Percentiles rank a stretch among this genome's conserved stretches.
These are phyloP conservation scores for Endocalyx cinctus DNA, from an alignment of 2,329 filamentous ascomycete species.

Conservation along the genomic window DNA sequence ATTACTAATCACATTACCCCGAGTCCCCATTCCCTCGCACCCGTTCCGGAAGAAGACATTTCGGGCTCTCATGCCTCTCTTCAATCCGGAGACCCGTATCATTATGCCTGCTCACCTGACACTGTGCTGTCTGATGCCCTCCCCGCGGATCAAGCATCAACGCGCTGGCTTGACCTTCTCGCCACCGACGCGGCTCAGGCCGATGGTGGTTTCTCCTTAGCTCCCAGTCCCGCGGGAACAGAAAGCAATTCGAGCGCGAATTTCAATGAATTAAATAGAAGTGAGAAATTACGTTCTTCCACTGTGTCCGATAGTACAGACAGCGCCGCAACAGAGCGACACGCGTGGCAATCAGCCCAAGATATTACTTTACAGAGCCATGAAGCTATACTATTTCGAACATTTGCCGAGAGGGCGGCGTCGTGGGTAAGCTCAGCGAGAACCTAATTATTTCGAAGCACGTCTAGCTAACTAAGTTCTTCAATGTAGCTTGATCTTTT, in stretches of 20 bases:
- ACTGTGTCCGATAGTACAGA: too few relatives aligned
- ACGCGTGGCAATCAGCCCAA: conserved; percentile 20
- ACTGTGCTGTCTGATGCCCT: conserved; percentile 23
- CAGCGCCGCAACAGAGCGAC: conserved; percentile 18
- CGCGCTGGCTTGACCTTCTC: conserved; percentile 26
- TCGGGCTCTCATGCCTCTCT: conserved; percentile 1
- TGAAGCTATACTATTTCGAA: conserved; percentile 24
- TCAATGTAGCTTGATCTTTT: conserved; percentile 25
- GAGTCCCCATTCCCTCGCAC: conserved; percentile 8
- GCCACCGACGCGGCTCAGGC: conserved; percentile 28
- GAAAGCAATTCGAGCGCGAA: too few relatives aligned
- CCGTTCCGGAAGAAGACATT: conserved; percentile 5
- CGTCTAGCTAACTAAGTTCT: background rate
- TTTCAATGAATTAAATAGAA: too few relatives aligned
- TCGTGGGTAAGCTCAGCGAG: conserved; percentile 14
- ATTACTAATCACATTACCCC: conserved; percentile 1
- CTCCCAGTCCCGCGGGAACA: conserved; percentile 15
- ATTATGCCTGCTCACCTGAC: conserved; percentile 19
- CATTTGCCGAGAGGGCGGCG: conserved; percentile 22
- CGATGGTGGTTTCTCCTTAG: conserved; percentile 24
- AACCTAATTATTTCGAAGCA: background rate
- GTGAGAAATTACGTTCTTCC: too few relatives aligned
- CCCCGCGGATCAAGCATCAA: conserved; percentile 25
- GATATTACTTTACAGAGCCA: conserved; percentile 19
- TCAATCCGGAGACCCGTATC: conserved; percentile 6